Percentiles rank a stretch among this genome's conserved stretches.
Conservation (phyloP, 495 filamentous ascomycete genomes). For the Daldinia loculata region DNA sequence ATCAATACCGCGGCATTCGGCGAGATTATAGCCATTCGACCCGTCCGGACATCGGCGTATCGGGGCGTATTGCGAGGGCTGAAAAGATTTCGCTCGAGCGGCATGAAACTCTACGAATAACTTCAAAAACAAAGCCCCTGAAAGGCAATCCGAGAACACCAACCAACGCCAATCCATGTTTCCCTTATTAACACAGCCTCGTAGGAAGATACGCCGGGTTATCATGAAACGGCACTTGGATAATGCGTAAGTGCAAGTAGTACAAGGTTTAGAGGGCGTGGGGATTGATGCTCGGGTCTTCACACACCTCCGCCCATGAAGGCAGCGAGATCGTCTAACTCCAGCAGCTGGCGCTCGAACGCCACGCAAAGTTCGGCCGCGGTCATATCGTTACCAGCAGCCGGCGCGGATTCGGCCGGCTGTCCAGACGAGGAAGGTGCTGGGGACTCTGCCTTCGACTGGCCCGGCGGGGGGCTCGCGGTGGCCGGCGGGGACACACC, state of each 20-base stretch:
- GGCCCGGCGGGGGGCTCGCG: slow-evolving; percentile 50
- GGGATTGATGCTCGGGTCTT: slow-evolving; percentile 14
- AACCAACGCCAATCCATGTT: slow-evolving; percentile 36
- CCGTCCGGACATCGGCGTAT: slow-evolving; percentile 3
- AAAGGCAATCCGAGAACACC: slow-evolving; percentile 27
- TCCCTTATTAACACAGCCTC: slow-evolving; percentile 35
- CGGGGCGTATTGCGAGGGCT: slow-evolving; percentile 1
- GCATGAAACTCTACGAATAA: neutral
- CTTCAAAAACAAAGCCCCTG: slow-evolving; percentile 7
- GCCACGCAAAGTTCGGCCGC: slow-evolving; percentile 57
- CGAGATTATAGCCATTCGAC: slow-evolving; percentile 5
- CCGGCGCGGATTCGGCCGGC: slow-evolving; percentile 30
- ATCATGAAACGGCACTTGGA: neutral
- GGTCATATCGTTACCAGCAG: slow-evolving; percentile 55
- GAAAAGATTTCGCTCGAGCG: slow-evolving; percentile 1
- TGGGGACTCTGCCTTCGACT: slow-evolving; percentile 53
- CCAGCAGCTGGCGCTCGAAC: slow-evolving; percentile 60
- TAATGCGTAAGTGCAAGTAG: slow-evolving; percentile 13
- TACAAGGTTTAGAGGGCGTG: slow-evolving; percentile 15
- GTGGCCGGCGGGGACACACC: slow-evolving; percentile 53
- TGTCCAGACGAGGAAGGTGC: slow-evolving; percentile 46
- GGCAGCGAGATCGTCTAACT: slow-evolving; percentile 60
- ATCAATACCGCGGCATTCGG: neutral
- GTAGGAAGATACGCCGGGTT: slow-evolving; percentile 15
- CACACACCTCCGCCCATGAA: slow-evolving; percentile 63